Conservation (phyloP, 2,329 filamentous ascomycete genomes). For the Hymenoscyphus albidus region DNA sequence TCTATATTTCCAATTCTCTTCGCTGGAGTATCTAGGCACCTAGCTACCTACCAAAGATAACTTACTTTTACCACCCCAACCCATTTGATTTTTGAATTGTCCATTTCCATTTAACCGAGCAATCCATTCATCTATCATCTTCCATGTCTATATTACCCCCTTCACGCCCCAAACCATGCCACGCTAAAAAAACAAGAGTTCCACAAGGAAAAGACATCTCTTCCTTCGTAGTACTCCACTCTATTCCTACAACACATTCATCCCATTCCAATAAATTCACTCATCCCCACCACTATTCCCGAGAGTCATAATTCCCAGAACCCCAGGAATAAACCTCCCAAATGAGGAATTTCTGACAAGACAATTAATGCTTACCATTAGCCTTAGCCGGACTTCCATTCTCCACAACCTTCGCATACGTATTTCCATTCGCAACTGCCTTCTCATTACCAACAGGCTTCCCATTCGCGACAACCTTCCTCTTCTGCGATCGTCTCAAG, state of each 20-base stretch:
- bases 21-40: too few relatives aligned
- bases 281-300: not conserved
- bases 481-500: conserved; percentile 35
- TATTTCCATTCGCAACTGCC: conserved; percentile 1
- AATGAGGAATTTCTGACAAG: not conserved
- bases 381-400: not conserved
- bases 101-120: too few relatives aligned
- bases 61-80: too few relatives aligned
- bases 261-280: not conserved
- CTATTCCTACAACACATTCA: not conserved
- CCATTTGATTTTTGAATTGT: too few relatives aligned
- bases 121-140: not conserved
- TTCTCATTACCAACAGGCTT: not conserved
- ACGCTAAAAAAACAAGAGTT: not conserved
- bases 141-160: not conserved
- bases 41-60: too few relatives aligned
- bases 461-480: not conserved
- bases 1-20: too few relatives aligned
- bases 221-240: not conserved
- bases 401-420: not conserved
- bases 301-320: too few relatives aligned
- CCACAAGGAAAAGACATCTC: not conserved
- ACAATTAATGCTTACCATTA: not conserved
- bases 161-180: not conserved
- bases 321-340: not conserved